Base-by-base conservation (phyloP, 2,329 filamentous ascomycete species). In the Coniosporium uncinatum region DNA sequence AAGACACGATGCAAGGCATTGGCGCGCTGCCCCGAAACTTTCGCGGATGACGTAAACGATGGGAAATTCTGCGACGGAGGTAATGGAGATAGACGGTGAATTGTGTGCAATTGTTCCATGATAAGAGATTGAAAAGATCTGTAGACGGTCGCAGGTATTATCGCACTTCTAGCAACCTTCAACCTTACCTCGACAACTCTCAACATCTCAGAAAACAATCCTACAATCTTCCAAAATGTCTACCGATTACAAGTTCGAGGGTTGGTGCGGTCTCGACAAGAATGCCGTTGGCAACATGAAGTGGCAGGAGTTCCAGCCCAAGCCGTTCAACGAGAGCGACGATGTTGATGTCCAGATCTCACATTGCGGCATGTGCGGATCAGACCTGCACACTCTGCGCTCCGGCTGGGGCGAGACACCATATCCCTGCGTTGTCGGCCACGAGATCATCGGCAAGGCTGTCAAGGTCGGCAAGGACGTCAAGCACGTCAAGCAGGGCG, bases 391-490 rank as follows among this genome's bases (percentile, higher is more conserved):
- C 51, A 63, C 57, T 2, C 49, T 64, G 4, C 57, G 59, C 41
- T 59, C 56, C 14, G 68, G 68, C 21, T 39, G 20, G 37, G 36
- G 51, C 46, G 37, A 54, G 5, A 46, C 44, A 14, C 21, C 16
- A 45, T 66, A 63, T 49, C 63, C 63, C 16, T 53, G 56, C 32
- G 62, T 61, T 46, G 62, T 65, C 5, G 64, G 64, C 14, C 64
- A 68, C 47, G 64, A 67, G 44, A 66, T 67, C 36, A 53, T 67
- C 32, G 64, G 64, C 5, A 52, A 53, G 21, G 52, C 64, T 24
- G 57, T 62, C 4, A 56, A 58, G n/a, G 47, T 61, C 2, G 64
- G 64, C 13, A 63, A 59, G 17, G 55, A 63, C 20, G 69, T 85
- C 58, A 68, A 74, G 39, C 27, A 46, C 8, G 22, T 62, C 44